Conservation (phyloP, 2,329 filamentous ascomycete genomes). For the Penicillium sp. region DNA sequence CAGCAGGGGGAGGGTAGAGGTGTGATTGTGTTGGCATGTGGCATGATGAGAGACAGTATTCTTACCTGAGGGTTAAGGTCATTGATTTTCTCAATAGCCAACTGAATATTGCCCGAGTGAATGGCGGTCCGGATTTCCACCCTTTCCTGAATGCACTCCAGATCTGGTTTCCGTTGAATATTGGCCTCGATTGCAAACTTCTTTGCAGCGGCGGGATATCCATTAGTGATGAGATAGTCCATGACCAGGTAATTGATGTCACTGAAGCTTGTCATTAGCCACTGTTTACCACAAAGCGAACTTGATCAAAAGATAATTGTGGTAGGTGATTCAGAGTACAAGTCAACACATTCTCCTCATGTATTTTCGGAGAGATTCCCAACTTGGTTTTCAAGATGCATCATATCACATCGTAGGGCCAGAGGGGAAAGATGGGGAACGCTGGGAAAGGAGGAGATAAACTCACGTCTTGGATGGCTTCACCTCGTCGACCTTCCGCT, state of each 20-base stretch:
- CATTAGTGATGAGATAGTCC: slow-evolving; percentile 95
- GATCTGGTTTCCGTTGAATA: slow-evolving; percentile 70
- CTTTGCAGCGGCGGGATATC: slow-evolving; percentile 87
- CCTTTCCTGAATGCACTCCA: slow-evolving; percentile 71
- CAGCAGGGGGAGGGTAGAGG: slow-evolving; percentile 37
- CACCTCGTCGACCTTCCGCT: slow-evolving; percentile 77
- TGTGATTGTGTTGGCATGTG: neutral
- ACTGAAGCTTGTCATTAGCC: slow-evolving; percentile 53
- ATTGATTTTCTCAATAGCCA: slow-evolving; percentile 83
- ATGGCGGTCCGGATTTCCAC: slow-evolving; percentile 85
- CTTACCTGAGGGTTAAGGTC: slow-evolving; percentile 89
- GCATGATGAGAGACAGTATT: slow-evolving; percentile 14
- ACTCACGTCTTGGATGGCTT: slow-evolving; percentile 89
- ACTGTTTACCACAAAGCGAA: slow-evolving; percentile 4
- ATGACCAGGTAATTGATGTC: slow-evolving; percentile 95
- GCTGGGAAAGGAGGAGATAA: slow-evolving; percentile 1
- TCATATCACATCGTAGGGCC: slow-evolving; percentile 62
- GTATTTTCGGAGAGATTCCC: slow-evolving; percentile 99
- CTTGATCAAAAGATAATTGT: neutral
- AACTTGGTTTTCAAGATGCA: slow-evolving; percentile 76
- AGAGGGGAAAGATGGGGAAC: slow-evolving; percentile 15
- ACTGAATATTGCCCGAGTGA: slow-evolving; percentile 79
- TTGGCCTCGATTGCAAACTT: slow-evolving; percentile 96
- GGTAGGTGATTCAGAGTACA: slow-evolving; percentile 63
- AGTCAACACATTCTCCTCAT: slow-evolving; percentile 91